Evolutionary conservation across 164 flowering plant genomes (phyloP).

Genomic region (Saururus chinensis): DNA sequence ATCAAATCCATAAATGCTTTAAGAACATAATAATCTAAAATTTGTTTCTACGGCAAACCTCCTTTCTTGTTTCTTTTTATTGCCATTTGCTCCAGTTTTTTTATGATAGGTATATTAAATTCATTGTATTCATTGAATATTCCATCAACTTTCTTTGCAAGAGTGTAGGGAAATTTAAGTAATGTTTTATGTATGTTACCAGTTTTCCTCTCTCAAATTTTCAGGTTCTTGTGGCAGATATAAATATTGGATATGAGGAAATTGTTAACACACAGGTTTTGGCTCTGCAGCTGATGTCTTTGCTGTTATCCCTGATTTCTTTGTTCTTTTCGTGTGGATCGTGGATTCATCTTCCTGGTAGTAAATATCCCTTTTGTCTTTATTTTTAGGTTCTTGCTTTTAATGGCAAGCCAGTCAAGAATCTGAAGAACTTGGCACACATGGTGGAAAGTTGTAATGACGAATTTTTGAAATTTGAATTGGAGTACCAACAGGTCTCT

Average conservation of each 20-base stretch:
- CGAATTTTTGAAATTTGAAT: conserved; percentile 69
- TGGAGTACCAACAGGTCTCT: conserved; percentile 79
- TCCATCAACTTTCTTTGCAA: too few species aligned
- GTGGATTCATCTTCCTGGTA: neutral
- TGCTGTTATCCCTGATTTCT: neutral
- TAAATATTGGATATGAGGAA: conserved; percentile 85
- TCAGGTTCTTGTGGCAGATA: conserved; percentile 89
- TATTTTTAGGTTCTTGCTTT: conserved; percentile 56
- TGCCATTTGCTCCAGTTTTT: too few species aligned
- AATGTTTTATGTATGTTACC: too few species aligned
- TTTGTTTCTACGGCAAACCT: too few species aligned
- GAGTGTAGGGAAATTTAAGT: too few species aligned
- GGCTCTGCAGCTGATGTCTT: neutral
- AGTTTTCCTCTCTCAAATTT: neutral
- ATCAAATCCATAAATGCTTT: too few species aligned
- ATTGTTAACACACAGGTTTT: conserved; percentile 90
- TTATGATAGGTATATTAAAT: too few species aligned
- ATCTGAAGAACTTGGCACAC: conserved; percentile 62
- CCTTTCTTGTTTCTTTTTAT: too few species aligned
- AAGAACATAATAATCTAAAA: too few species aligned
- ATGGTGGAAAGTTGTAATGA: conserved; percentile 78
- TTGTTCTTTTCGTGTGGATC: neutral
- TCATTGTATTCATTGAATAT: too few species aligned
- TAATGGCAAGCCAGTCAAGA: conserved; percentile 75
- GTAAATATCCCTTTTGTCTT: neutral